Evolutionary conservation across 2,329 filamentous ascomycete species (phyloP).

Genomic region (Venturia carpophila): DNA sequence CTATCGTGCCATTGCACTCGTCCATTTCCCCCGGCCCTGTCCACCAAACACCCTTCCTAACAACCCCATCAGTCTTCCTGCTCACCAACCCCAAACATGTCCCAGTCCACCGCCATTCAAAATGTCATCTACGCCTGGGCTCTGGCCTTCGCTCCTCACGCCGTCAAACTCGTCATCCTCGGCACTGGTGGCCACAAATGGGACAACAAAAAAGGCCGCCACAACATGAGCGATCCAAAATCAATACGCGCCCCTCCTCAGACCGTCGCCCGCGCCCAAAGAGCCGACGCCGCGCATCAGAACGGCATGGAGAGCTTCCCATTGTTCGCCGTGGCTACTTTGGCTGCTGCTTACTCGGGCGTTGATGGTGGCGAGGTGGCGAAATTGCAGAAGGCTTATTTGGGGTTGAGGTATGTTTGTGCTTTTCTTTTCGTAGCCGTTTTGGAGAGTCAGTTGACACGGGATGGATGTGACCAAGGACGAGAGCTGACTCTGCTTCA

Average conservation of each 20-base stretch:
- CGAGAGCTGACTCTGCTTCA: background rate
- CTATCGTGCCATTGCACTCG: too few species aligned
- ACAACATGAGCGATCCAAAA: constrained; percentile 14
- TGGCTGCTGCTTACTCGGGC: constrained; percentile 2
- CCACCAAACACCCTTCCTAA: background rate
- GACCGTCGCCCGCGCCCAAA: constrained; percentile 37
- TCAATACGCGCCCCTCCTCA: constrained; percentile 30
- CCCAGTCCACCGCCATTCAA: constrained; percentile 3
- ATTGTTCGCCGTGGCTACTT: constrained; percentile 37
- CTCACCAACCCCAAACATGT: background rate
- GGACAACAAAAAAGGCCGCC: constrained; percentile 13
- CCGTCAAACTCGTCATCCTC: constrained; percentile 1
- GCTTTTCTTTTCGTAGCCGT: background rate
- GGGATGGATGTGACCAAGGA: too few species aligned
- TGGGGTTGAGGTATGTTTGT: constrained; percentile 1
- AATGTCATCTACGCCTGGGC: constrained; percentile 12
- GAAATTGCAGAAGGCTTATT: background rate
- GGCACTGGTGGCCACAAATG: constrained; percentile 5
- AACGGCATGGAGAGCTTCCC: constrained; percentile 43
- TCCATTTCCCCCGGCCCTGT: background rate
- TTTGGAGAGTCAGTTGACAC: background rate
- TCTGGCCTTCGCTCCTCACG: constrained; percentile 9
- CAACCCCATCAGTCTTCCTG: too few species aligned
- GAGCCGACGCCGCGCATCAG: constrained; percentile 38
- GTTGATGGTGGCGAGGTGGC: background rate